Conservation (phyloP, 225 moss, liverwort and hornwort genomes). For the Pseudisothecium myosuroides region DNA sequence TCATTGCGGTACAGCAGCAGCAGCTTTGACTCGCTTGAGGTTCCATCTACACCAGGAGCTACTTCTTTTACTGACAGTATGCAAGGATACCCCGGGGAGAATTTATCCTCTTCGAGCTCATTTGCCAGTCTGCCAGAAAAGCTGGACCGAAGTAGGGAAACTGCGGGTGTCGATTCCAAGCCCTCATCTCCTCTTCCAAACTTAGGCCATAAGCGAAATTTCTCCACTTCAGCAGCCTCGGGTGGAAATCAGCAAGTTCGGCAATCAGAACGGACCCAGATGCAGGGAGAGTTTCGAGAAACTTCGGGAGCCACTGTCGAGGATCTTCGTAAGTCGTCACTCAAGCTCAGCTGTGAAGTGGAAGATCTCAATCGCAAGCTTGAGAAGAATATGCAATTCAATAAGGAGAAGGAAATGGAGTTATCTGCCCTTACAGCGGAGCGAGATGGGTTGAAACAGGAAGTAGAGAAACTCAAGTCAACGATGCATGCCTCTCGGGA, state of each 20-base stretch:
- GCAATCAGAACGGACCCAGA: slow-evolving; percentile 35
- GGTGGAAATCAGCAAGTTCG: slow-evolving; percentile 37
- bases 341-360: slow-evolving; percentile 58
- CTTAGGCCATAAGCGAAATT: slow-evolving; percentile 25
- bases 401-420: slow-evolving; percentile 56
- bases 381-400: slow-evolving; percentile 32
- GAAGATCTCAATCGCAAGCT: slow-evolving; percentile 61
- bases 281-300: slow-evolving; percentile 3
- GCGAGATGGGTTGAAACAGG: slow-evolving; percentile 70
- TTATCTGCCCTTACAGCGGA: slow-evolving; percentile 55
- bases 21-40: slow-evolving; percentile 64
- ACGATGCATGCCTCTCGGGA: slow-evolving; percentile 45
- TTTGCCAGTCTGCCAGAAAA: slow-evolving; percentile 54
- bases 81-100: slow-evolving; percentile 45
- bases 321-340: slow-evolving; percentile 58
- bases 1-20: slow-evolving; percentile 50
- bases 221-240: slow-evolving; percentile 50
- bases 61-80: slow-evolving; percentile 54
- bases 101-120: slow-evolving; percentile 66
- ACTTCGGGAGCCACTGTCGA: slow-evolving; percentile 58
- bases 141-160: slow-evolving; percentile 31
- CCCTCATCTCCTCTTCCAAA: slow-evolving; percentile 32
- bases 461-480: slow-evolving; percentile 59
- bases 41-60: slow-evolving; percentile 58
- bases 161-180: slow-evolving; percentile 41